Conservation (phyloP, 2,329 filamentous ascomycete species). For the Harringtonia aguacate region DNA sequence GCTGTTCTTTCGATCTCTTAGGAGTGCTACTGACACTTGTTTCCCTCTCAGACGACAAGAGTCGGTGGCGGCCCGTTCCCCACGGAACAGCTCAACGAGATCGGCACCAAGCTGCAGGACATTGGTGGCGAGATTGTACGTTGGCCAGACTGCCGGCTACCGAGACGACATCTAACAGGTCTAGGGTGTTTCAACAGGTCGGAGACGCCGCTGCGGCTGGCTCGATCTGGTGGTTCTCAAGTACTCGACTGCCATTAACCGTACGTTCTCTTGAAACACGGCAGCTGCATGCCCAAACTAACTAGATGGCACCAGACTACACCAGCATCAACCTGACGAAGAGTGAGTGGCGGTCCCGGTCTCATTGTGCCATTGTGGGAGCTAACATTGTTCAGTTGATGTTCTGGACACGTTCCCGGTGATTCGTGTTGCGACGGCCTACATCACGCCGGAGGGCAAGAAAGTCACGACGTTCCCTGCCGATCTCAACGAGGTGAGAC, state of each 20-base stretch:
- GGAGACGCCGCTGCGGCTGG: slow-evolving; percentile 45
- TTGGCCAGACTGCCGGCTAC: not conserved
- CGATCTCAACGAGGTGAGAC: slow-evolving; percentile 29
- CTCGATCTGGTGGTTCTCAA: slow-evolving; percentile 59
- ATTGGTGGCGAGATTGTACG: slow-evolving; percentile 12
- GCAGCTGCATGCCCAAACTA: not conserved
- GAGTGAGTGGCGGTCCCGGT: slow-evolving; percentile 2
- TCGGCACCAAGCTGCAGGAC: slow-evolving; percentile 27
- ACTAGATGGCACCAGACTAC: slow-evolving; percentile 37
- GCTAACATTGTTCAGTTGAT: slow-evolving; percentile 46
- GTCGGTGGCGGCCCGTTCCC: slow-evolving; percentile 50
- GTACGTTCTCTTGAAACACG: not conserved
- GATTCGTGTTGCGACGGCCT: slow-evolving; percentile 65
- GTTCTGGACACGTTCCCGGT: slow-evolving; percentile 64
- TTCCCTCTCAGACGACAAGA: slow-evolving; percentile 42
- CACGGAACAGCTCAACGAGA: slow-evolving; percentile 37
- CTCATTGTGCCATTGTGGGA: slow-evolving; percentile 4
- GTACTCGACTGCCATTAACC: slow-evolving; percentile 33
- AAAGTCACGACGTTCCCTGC: slow-evolving; percentile 54
- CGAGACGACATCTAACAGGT: not conserved
- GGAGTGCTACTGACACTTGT: too few relatives aligned
- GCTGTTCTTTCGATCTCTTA: too few relatives aligned
- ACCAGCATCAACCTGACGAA: slow-evolving; percentile 49
- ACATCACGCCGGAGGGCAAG: slow-evolving; percentile 40
- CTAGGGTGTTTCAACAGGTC: slow-evolving; percentile 33